Evolutionary conservation across 805 yeast species (phyloP).

Genomic region (Candida nemodendra): DNA sequence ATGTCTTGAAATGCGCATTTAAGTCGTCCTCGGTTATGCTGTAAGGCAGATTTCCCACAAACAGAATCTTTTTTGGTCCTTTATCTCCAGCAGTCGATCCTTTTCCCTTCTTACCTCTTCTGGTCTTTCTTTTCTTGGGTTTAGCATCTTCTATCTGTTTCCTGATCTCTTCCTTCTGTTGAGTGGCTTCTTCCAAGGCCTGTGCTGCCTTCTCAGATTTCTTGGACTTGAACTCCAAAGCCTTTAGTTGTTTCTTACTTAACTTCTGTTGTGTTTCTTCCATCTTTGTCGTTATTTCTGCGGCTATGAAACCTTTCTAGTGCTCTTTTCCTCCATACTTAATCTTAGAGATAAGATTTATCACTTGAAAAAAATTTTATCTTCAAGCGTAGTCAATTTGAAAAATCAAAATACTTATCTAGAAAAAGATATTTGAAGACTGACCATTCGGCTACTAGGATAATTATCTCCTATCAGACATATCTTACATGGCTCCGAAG

Average conservation of each 20-base stretch:
- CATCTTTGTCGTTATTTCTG: background rate
- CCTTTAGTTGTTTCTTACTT: constrained; percentile 66
- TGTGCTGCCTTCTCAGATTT: constrained; percentile 36
- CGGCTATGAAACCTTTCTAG: no score
- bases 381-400: no score
- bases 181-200: constrained; percentile 31
- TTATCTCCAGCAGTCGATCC: constrained; percentile 36
- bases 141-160: constrained; percentile 29
- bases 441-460: no score
- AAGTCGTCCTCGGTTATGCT: constrained; percentile 62
- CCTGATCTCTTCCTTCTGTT: constrained; percentile 19
- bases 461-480: no score
- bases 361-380: no score
- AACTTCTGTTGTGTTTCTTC: constrained; percentile 35
- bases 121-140: constrained; percentile 66
- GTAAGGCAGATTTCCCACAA: constrained; percentile 89
- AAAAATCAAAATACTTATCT: no score
- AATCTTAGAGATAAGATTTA: no score
- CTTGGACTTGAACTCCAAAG: constrained; percentile 51
- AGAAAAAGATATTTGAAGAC: no score
- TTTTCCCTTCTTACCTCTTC: constrained; percentile 75
- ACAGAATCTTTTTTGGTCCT: constrained; percentile 73
- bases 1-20: constrained; percentile 66
- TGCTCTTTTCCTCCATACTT: no score
- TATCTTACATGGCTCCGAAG: constrained; percentile 23